Evolutionary conservation across 2,329 filamentous ascomycete genomes (phyloP).

Genomic region (Cladosporium sp.): DNA sequence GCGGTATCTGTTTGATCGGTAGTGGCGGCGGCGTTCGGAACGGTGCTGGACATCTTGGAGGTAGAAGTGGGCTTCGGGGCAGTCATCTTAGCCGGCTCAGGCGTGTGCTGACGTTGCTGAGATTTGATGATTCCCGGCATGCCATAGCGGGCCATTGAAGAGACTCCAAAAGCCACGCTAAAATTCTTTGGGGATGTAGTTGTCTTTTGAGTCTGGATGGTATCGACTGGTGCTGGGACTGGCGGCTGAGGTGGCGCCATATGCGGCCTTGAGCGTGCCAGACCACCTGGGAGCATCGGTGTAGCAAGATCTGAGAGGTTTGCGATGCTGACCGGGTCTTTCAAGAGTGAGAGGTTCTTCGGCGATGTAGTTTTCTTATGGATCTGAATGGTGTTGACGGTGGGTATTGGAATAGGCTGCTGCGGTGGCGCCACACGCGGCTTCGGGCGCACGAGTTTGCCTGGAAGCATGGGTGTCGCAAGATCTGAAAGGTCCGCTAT

Average conservation of each 20-base stretch:
- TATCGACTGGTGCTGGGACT: background rate
- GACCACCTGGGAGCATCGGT: background rate
- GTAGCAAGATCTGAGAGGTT: background rate
- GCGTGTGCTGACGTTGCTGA: background rate
- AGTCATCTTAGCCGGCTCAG: background rate
- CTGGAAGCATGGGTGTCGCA: background rate
- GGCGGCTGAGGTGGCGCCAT: background rate
- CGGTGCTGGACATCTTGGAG: background rate
- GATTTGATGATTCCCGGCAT: background rate
- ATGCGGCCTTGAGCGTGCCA: background rate
- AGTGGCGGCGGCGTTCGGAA: background rate
- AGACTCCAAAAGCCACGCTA: background rate
- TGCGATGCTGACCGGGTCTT: background rate
- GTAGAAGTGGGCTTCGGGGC: background rate
- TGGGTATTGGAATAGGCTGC: background rate
- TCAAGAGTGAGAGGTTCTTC: background rate
- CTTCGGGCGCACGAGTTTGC: background rate
- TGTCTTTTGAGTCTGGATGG: background rate
- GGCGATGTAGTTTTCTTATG: too few relatives aligned
- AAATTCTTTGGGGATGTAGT: background rate
- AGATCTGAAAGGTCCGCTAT: background rate
- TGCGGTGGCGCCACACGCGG: background rate
- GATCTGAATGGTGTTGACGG: background rate
- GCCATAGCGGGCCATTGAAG: constrained; percentile 8
- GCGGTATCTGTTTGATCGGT: background rate